Percentiles rank a stretch among this genome's conserved stretches.
Conservation (phyloP, 345 rosid species). For the Orychophragmus violaceus region DNA sequence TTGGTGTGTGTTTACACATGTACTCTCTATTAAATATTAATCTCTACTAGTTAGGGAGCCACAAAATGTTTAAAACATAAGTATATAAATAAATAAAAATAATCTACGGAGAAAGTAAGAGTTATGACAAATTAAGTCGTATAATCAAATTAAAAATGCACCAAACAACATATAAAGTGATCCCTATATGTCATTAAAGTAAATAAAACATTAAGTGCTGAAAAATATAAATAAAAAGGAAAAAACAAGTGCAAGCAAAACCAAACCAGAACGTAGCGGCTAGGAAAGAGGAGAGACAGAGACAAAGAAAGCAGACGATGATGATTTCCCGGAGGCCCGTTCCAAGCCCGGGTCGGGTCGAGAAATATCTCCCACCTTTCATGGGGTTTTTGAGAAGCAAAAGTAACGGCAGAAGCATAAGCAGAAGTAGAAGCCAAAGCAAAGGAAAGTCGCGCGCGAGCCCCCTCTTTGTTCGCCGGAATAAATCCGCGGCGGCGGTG, state of each 20-base stretch:
- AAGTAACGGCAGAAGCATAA: conserved; percentile 26
- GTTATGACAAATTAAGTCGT: neutral
- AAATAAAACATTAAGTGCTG: neutral
- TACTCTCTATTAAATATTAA: no score
- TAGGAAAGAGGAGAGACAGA: neutral
- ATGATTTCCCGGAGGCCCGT: conserved; percentile 53
- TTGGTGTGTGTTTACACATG: no score
- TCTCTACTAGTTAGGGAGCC: neutral
- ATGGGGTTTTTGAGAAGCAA: conserved; percentile 61
- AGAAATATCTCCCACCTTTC: conserved; percentile 69
- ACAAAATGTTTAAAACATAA: neutral
- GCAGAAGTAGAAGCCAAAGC: conserved; percentile 48
- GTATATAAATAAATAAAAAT: neutral
- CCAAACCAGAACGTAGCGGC: neutral
- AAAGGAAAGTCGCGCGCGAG: conserved; percentile 78
- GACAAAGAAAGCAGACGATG: conserved; percentile 12
- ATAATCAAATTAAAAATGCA: neutral
- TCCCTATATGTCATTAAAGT: no score
- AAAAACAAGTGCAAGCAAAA: conserved; percentile 14
- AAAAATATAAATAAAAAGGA: conserved; percentile 1
- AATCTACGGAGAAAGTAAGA: no score
- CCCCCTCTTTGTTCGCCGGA: conserved; percentile 70
- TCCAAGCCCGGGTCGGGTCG: conserved; percentile 75
- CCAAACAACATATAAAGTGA: no score
- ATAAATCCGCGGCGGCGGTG: conserved; percentile 30